phyloP scores from a whole-genome alignment of 1,284 basidiomycete species.

The Hortiboletus rubellus region DNA sequence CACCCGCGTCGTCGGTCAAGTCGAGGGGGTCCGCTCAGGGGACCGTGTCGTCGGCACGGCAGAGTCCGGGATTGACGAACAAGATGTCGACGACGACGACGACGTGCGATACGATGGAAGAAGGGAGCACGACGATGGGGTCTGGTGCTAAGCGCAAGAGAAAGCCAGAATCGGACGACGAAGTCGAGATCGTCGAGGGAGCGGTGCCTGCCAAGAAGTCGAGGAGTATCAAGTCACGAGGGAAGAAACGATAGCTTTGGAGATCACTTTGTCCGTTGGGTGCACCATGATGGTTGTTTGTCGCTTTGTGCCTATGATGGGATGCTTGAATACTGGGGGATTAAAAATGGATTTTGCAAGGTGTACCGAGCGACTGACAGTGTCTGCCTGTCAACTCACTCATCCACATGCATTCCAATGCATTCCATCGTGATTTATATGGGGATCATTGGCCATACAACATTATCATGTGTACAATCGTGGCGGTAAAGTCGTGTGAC shows the following conservation, averaged over 20 bases:
- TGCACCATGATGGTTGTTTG: too few species aligned
- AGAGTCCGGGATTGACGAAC: slow-evolving; percentile 43
- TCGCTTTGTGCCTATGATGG: not conserved
- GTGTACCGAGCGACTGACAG: too few species aligned
- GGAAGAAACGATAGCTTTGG: slow-evolving; percentile 35
- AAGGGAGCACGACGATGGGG: slow-evolving; percentile 33
- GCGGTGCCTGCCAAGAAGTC: slow-evolving; percentile 36
- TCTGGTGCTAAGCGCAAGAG: slow-evolving; percentile 42
- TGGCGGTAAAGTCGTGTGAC: too few species aligned
- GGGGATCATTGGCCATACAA: too few species aligned
- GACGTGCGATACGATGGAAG: slow-evolving; percentile 44
- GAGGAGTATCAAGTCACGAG: slow-evolving; percentile 35
- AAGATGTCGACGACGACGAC: slow-evolving; percentile 43
- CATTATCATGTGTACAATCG: too few species aligned
- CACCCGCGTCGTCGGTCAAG: slow-evolving; percentile 48
- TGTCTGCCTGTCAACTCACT: too few species aligned
- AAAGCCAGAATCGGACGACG: slow-evolving; percentile 51
- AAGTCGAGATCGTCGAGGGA: slow-evolving; percentile 57
- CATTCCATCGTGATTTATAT: too few species aligned
- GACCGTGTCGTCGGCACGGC: slow-evolving; percentile 39
- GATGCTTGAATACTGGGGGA: too few species aligned
- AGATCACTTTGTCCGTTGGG: not conserved
- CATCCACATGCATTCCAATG: too few species aligned
- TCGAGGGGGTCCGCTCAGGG: slow-evolving; percentile 51
- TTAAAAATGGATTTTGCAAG: too few species aligned